Base-by-base conservation (phyloP, 805 yeast species). In the Grigorovia transvaalensis region DNA sequence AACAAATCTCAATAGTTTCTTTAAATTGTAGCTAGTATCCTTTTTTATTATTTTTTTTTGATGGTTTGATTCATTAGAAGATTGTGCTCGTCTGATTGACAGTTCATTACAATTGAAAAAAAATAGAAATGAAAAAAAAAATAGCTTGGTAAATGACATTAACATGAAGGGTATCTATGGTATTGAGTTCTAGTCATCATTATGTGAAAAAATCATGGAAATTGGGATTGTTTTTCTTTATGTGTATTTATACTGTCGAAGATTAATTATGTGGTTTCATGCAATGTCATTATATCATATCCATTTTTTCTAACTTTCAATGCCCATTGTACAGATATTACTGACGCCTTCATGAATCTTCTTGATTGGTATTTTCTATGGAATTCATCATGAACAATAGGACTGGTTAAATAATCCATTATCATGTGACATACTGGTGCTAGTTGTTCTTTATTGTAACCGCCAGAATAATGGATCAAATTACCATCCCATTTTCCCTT, bases 341-440 rank as follows among this genome's bases (percentile, higher is more conserved):
- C 78, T 52, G 88, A 81, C 29, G 89, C 93, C 68, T 88, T 87
- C 84, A 93, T 80, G 65, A 84, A 89, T 66, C 86, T 84, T 65
- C 88, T 81, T 35, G 93, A 80, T 47, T 96, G 91, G 66, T 93
- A 93, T 71, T 93, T 93, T 65, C 85, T 87, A 74, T 88, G 89
- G 63, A 91, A 88, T 66, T 88, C 96, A 63, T 88, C 96, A 70
- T 90, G 96, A 53, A 81, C 82, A 50, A 89, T 86, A 11, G 96
- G 96, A 46, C 84, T 77, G 45, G 82, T 79, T 56, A 85, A 69
- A 66, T 87, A 91, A 64, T 84, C 86, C 67, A 87, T 76, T 56
- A 91, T 79, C 73, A 84, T 75, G 56, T 80, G 82, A 52, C 86
- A 78, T 50, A 88, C 82, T 42, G 87, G 86, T 56, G 76, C 75